Evolutionary conservation across 148 eudicot species (phyloP).

Genomic region (Amaranthus cruentus): DNA sequence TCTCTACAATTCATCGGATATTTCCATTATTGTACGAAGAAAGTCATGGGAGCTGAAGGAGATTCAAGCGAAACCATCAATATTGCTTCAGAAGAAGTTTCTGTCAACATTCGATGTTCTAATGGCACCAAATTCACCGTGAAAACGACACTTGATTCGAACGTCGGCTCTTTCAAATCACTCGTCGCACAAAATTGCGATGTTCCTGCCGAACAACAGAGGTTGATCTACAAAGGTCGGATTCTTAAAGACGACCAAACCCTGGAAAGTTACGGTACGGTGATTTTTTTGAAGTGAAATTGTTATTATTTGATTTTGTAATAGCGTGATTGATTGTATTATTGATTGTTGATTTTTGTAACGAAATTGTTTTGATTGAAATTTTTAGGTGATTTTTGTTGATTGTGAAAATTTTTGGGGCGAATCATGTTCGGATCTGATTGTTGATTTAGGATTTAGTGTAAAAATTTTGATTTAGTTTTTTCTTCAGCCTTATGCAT

Average conservation of each 20-base stretch:
- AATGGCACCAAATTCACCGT: conserved; percentile 76
- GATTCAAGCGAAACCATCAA: conserved; percentile 33
- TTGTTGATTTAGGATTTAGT: background rate
- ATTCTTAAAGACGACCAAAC: conserved; percentile 90
- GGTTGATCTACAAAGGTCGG: conserved; percentile 89
- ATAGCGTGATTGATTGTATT: conserved; percentile 10
- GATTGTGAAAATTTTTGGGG: background rate
- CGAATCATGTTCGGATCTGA: background rate
- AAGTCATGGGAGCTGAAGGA: conserved; percentile 51
- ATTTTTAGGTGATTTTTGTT: background rate
- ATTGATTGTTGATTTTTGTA: background rate
- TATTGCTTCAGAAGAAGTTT: conserved; percentile 35
- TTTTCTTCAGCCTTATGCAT: background rate
- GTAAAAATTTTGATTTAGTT: background rate
- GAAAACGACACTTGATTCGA: conserved; percentile 43
- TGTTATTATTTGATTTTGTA: background rate
- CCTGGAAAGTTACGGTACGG: conserved; percentile 70
- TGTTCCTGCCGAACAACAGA: conserved; percentile 79
- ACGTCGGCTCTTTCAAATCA: conserved; percentile 54
- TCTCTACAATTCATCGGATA: conserved; percentile 14
- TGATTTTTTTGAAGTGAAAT: background rate
- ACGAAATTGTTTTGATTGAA: background rate
- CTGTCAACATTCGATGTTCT: conserved; percentile 69
- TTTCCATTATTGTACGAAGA: background rate
- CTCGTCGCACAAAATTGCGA: conserved; percentile 61